Conservation (phyloP, 345 rosid genomes). For the Odontarrhena argentea region DNA sequence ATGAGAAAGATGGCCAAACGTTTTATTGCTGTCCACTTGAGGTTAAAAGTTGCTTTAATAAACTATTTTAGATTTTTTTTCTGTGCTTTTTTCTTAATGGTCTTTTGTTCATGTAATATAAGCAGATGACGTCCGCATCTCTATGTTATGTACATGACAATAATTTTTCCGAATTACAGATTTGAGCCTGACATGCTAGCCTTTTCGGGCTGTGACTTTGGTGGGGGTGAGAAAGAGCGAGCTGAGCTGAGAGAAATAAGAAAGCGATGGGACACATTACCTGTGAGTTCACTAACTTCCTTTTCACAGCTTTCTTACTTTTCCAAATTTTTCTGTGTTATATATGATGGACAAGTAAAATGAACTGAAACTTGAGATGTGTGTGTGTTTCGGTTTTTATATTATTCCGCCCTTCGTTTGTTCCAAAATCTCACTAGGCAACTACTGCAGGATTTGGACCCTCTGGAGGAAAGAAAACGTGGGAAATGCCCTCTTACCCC, state of each 20-base stretch:
- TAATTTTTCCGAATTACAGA: conserved; percentile 45
- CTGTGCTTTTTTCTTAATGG: conserved; percentile 5
- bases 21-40: conserved; percentile 87
- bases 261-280: conserved; percentile 95
- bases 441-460: conserved; percentile 69
- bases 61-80: not conserved
- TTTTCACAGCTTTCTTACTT: not conserved
- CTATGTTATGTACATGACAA: conserved; percentile 15
- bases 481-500: conserved; percentile 99
- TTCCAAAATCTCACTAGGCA: conserved; percentile 17
- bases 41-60: conserved; percentile 49
- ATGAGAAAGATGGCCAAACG: conserved; percentile 81
- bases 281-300: conserved; percentile 61
- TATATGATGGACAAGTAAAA: not conserved
- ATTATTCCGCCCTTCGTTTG: not conserved
- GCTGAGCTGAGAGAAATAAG: conserved; percentile 85
- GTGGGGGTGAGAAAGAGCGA: conserved; percentile 98
- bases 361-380: conserved; percentile 23
- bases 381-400: not conserved
- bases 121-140: conserved; percentile 4
- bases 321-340: not conserved
- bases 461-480: conserved; percentile 83
- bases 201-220: conserved; percentile 97
- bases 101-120: conserved; percentile 4
- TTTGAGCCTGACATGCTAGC: conserved; percentile 99